These are phyloP conservation scores for Opeltia flavorubescens DNA, from an alignment of 495 filamentous ascomycete species.

Conservation along the genomic window DNA sequence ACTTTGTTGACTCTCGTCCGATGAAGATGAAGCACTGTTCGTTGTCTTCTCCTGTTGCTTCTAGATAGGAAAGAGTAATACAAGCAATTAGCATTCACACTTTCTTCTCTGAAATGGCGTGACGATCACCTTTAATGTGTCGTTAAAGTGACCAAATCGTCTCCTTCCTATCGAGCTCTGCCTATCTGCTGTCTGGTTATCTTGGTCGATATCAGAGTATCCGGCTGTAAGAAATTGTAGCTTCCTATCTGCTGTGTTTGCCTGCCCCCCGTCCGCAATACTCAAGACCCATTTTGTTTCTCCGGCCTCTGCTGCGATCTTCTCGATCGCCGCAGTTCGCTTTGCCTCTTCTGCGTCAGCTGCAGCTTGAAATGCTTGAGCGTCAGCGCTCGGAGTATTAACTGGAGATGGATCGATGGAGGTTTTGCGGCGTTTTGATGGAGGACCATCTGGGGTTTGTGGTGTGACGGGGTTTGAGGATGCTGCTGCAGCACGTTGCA, in stretches of 20 bases:
- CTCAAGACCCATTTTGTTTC: conserved; percentile 79
- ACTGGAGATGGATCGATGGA: not conserved
- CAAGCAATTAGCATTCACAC: not conserved
- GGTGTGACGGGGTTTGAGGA: conserved; percentile 25
- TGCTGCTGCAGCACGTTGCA: conserved; percentile 74
- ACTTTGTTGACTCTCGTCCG: not conserved
- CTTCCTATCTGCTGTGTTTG: not conserved
- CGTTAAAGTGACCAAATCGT: conserved; percentile 30
- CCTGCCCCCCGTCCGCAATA: not conserved
- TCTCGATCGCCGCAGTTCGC: conserved; percentile 53
- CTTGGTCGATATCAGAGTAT: conserved; percentile 12
- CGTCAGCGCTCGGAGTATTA: conserved; percentile 16
- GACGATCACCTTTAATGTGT: conserved; percentile 17
- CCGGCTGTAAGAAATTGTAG: conserved; percentile 8
- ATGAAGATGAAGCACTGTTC: not conserved
- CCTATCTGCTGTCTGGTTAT: not conserved
- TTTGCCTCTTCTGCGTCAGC: conserved; percentile 63
- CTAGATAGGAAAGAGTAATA: not conserved
- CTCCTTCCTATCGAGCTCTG: conserved; percentile 23
- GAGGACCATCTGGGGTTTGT: conserved; percentile 19
- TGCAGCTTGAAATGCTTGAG: conserved; percentile 47
- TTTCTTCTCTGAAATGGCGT: not conserved
- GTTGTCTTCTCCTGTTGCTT: conserved; percentile 4
- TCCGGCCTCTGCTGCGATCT: conserved; percentile 56
- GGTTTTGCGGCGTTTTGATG: conserved; percentile 40